These are phyloP conservation scores for Teunomyces pallodes DNA, from an alignment of 805 yeast species.

Conservation along the genomic window DNA sequence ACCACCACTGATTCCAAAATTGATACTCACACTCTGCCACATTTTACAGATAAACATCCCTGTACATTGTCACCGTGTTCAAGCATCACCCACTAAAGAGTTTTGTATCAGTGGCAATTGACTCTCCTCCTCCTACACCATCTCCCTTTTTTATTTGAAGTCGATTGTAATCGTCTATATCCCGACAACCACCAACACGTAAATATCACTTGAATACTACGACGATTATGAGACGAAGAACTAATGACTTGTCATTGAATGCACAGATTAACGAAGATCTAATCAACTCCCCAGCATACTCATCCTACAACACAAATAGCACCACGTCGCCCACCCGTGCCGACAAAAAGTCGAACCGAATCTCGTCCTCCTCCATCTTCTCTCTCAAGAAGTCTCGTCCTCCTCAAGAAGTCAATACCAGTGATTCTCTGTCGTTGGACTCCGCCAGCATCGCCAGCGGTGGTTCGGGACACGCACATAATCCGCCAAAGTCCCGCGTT, in stretches of 20 bases:
- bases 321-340: slow-evolving; percentile 8
- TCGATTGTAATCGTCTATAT: too few relatives aligned
- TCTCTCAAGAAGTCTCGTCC: slow-evolving; percentile 26
- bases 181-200: background rate
- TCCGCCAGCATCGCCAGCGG: slow-evolving; percentile 28
- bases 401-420: slow-evolving; percentile 19
- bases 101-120: background rate
- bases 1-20: background rate
- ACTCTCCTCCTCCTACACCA: background rate
- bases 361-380: slow-evolving; percentile 36
- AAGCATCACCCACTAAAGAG: background rate
- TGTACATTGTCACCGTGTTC: background rate
- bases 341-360: slow-evolving; percentile 18
- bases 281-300: slow-evolving; percentile 28
- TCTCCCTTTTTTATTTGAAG: background rate
- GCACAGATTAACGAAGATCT: slow-evolving; percentile 21
- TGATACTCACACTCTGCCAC: background rate
- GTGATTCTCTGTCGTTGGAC: slow-evolving; percentile 34
- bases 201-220: background rate
- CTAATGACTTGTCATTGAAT: slow-evolving; percentile 5
- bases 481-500: slow-evolving; percentile 1
- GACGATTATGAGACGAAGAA: slow-evolving; percentile 8
- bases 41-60: background rate
- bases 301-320: slow-evolving; percentile 11
- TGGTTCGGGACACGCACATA: slow-evolving; percentile 10